Percentiles rank a stretch among this genome's conserved stretches.
Evolutionary conservation across 306 rosid species (phyloP).

Genomic region (Rosa multiflora): DNA sequence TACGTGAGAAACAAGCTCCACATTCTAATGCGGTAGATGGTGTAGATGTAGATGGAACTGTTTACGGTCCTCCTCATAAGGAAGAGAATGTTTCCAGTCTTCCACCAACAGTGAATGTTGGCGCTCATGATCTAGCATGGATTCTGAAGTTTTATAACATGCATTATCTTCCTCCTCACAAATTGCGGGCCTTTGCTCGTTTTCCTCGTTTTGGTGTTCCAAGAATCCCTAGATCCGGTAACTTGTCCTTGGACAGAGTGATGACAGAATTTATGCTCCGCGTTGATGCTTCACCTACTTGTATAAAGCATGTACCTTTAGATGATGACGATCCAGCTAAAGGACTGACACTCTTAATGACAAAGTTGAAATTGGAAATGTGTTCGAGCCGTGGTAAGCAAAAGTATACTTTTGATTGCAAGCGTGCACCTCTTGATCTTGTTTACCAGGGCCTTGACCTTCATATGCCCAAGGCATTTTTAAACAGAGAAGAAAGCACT

Average conservation of each 20-base stretch:
- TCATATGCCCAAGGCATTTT: slow-evolving; percentile 67
- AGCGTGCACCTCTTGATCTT: slow-evolving; percentile 85
- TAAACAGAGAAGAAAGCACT: slow-evolving; percentile 60
- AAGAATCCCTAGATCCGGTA: slow-evolving; percentile 81
- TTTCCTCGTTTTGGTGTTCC: slow-evolving; percentile 98
- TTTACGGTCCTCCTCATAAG: slow-evolving; percentile 50
- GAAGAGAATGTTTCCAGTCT: slow-evolving; percentile 40
- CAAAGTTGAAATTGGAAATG: slow-evolving; percentile 74
- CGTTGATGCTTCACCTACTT: slow-evolving; percentile 72
- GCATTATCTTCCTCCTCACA: slow-evolving; percentile 91
- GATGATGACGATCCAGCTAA: slow-evolving; percentile 98
- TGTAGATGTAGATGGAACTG: slow-evolving; percentile 50
- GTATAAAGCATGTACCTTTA: slow-evolving; percentile 83
- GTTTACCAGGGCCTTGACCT: slow-evolving; percentile 96
- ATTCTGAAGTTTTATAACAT: slow-evolving; percentile 67
- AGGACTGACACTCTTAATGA: slow-evolving; percentile 83
- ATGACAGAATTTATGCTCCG: slow-evolving; percentile 99
- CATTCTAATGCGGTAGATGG: slow-evolving; percentile 36
- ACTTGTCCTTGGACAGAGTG: slow-evolving; percentile 90
- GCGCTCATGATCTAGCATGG: slow-evolving; percentile 99
- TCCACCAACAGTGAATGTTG: slow-evolving; percentile 80
- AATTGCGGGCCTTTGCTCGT: slow-evolving; percentile 88
- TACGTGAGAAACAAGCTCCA: slow-evolving; percentile 46
- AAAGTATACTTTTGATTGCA: slow-evolving; percentile 86
- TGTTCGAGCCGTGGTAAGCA: slow-evolving; percentile 90